A percentile compares a stretch with the other conserved stretches of the same genome.
Conservation (phyloP, 169 alveolate species). For the Eimeria necatrix region DNA sequence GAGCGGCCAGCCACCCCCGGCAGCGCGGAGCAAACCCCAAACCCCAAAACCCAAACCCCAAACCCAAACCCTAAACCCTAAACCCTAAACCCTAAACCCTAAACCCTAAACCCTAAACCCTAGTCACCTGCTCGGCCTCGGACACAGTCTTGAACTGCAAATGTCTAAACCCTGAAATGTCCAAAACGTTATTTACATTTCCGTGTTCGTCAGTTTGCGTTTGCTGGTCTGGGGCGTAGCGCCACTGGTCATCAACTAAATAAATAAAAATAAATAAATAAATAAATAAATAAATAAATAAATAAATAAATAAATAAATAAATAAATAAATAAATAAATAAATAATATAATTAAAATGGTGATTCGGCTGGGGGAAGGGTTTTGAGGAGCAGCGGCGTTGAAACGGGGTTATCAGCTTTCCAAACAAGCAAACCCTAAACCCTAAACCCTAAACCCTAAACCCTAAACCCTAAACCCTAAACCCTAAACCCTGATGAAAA, state of each 20-base stretch:
- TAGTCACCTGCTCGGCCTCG: constrained; percentile 54
- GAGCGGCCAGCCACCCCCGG: no score
- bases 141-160: constrained; percentile 20
- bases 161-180: constrained; percentile 42
- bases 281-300: background rate
- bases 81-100: constrained; percentile 33
- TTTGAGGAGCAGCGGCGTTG: constrained; percentile 80
- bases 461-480: constrained; percentile 69
- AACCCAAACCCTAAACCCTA: no score
- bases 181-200: constrained; percentile 78
- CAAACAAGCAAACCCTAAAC: constrained; percentile 52
- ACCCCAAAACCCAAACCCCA: background rate
- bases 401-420: constrained; percentile 66
- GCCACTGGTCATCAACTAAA: constrained; percentile 83
- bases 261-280: background rate
- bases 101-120: background rate
- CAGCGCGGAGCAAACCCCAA: no score
- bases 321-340: background rate
- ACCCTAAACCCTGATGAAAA: constrained; percentile 75
- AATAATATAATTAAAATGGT: background rate
- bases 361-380: constrained; percentile 68
- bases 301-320: background rate
- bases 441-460: constrained; percentile 58
- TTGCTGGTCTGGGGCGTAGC: constrained; percentile 78
- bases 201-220: constrained; percentile 79